Evolutionary conservation across 768 basidiomycete genomes (phyloP), one percentile per base, ranked within the genome.

Genomic region (Pleurotus cornucopiae): DNA sequence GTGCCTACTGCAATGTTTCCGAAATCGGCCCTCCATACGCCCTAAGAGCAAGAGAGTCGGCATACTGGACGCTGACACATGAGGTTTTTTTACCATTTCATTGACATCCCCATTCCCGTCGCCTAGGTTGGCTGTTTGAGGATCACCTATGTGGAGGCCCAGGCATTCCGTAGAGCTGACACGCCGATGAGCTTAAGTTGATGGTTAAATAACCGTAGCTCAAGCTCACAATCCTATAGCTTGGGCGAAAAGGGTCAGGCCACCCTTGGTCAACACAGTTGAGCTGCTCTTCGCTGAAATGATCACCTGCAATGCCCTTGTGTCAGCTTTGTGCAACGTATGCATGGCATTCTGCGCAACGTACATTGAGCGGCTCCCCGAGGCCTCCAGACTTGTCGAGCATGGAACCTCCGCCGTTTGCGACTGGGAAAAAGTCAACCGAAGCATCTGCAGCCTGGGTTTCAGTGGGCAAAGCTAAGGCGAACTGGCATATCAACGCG

Each of bases 331-430:
- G 30, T 7, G n/a, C 16, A 6, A 7, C 38, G 6, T 51, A 7
- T 21, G 9, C 54, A 7, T 21, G 23, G 30, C 30, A 45, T 13
- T 58, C 38, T 46, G 7, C 71, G 5, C 81, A 58, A 58, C 85
- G 75, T 58, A 78, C 76, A 62, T 91, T 91, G 38, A 92, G 71
- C n/a, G 90, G 92, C 68, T 94, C 92, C 25, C 89, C 90, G 5
- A 60, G 60, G 38, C 59, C 54, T 11, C 69, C 72, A 41, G 73
- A 73, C 58, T 68, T 83, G 46, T 86, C 84, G 3, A 91, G 76
- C 83, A 87, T 82, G 47, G 75, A 80, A 3, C 89, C 89, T 16
- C 51, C 37, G 4, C 51, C 51, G 13, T 11, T 14, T 7, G 16
- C 7, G 37, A 40, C 37, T 7, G 51, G 51, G 20, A 39, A 25